Percentiles rank a stretch among this genome's conserved stretches.
Conservation (phyloP, 257 asterid genomes). For the Nicotiana noctiflora region DNA sequence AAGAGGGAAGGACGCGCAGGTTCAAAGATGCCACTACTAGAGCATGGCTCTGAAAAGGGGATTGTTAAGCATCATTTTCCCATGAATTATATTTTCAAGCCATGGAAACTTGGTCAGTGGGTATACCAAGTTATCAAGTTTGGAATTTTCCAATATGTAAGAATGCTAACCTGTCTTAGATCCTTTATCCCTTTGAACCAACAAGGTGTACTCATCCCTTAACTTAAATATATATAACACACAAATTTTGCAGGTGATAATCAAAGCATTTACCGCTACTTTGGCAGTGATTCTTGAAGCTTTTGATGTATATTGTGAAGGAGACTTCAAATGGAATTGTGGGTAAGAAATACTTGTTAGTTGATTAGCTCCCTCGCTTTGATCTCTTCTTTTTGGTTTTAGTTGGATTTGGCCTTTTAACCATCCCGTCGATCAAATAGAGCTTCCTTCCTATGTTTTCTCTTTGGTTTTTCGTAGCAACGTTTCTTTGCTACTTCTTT, state of each 20-base stretch:
- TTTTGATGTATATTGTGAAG: slow-evolving; percentile 87
- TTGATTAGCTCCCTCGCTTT: neutral
- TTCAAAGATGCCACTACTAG: slow-evolving; percentile 62
- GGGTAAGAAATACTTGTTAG: slow-evolving; percentile 52
- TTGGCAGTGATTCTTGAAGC: slow-evolving; percentile 90
- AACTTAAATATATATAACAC: neutral
- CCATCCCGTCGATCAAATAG: neutral
- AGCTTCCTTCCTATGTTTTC: neutral
- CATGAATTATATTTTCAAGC: slow-evolving; percentile 65
- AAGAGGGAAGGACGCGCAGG: slow-evolving; percentile 84
- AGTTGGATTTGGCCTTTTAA: neutral
- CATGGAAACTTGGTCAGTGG: slow-evolving; percentile 88
- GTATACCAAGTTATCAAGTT: slow-evolving; percentile 92
- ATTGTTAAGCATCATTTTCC: slow-evolving; percentile 82
- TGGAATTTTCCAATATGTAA: slow-evolving; percentile 95
- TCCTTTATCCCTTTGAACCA: neutral
- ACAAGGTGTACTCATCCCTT: neutral
- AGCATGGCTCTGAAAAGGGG: slow-evolving; percentile 77
- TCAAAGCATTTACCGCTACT: slow-evolving; percentile 82
- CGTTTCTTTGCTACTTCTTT: neutral
- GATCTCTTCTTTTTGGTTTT: neutral
- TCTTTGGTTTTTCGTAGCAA: neutral
- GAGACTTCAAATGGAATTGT: slow-evolving; percentile 90
- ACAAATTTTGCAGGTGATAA: slow-evolving; percentile 70
- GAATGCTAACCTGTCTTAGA: slow-evolving; percentile 25